Evolutionary conservation across 495 filamentous ascomycete species (phyloP), one percentile per base, ranked within the genome.

Genomic region (Pseudomonodictys pantanalensis): DNA sequence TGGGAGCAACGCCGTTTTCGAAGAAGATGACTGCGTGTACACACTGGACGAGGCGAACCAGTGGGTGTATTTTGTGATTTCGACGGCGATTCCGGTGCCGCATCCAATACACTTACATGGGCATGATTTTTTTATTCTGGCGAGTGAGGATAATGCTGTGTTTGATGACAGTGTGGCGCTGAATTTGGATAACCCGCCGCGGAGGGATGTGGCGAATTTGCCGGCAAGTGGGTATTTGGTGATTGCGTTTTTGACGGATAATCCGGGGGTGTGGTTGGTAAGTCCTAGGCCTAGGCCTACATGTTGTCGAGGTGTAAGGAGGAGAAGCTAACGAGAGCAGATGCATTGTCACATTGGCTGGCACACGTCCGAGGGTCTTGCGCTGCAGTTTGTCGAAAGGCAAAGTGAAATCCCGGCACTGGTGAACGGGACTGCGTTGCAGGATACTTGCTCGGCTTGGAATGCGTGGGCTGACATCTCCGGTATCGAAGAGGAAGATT

Each of bases 41-140:
- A 26, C 32, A 0, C 44, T 69, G 22, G 30, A 42, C 6, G 60
- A 62, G 10, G 55, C 64, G 20, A 60, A 59, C 35, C 30, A 61
- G 35, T 44, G 32, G 62, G 58, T 57, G 2, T 66, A 66, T 32
- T 56, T 29, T 8, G 52, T 66, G 25, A 62, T 66, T 48, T 57
- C 61, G 51, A 56, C 51, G 5, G 24, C 57, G 9, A 42, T 71
- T 25, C 60, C 66, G 5, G 41, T 71, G 1, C 66, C 66, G 8
- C 70, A 75, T 51, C 72, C 72, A 5, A 69, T 73, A 62, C 71
- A 75, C 63, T 56, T 75, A 7, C 72, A 75, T 50, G 72, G 72
- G 4, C 72, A 75, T 60, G 71, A 73, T 52, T 75, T 72, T 56
- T 70, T 61, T 44, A 56, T 73, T 15, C 68, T 75, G 8, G 70